phyloP scores from a whole-genome alignment of 192 early-diverging fungal species.

The Gonapodya sp. region DNA sequence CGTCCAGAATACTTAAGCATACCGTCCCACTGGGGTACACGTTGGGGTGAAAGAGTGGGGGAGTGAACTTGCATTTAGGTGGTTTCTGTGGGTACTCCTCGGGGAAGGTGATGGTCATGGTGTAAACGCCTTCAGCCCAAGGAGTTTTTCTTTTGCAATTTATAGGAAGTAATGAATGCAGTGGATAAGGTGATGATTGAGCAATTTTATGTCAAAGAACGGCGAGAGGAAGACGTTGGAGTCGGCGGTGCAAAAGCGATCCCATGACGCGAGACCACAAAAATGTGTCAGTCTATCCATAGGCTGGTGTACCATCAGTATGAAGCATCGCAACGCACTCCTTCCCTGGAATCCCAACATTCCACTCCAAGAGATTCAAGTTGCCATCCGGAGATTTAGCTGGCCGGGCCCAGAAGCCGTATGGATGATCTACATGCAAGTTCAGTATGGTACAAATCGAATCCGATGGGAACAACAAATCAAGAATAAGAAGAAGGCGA shows the following conservation, averaged over 20 bases:
- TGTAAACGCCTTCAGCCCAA: constrained; percentile 89
- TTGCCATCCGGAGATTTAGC: constrained; percentile 70
- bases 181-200: constrained; percentile 30
- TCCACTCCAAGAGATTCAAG: constrained; percentile 79
- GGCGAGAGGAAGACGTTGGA: neutral
- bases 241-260: neutral
- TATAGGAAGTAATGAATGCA: neutral
- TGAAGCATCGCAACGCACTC: constrained; percentile 33
- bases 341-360: constrained; percentile 65
- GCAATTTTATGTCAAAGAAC: neutral
- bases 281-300: too few relatives aligned
- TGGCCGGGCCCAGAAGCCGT: constrained; percentile 90
- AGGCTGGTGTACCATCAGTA: constrained; percentile 35
- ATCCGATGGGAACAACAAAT: too few relatives aligned
- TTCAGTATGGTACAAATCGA: too few relatives aligned
- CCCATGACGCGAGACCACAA: neutral
- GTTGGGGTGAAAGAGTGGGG: constrained; percentile 85
- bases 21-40: constrained; percentile 96
- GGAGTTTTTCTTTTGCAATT: constrained; percentile 27
- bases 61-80: constrained; percentile 62
- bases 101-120: constrained; percentile 69
- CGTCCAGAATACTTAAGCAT: constrained; percentile 92
- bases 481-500: too few relatives aligned
- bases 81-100: constrained; percentile 83
- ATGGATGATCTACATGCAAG: constrained; percentile 15